Conservation (phyloP, 164 flowering plant species). For the Santalum album region DNA sequence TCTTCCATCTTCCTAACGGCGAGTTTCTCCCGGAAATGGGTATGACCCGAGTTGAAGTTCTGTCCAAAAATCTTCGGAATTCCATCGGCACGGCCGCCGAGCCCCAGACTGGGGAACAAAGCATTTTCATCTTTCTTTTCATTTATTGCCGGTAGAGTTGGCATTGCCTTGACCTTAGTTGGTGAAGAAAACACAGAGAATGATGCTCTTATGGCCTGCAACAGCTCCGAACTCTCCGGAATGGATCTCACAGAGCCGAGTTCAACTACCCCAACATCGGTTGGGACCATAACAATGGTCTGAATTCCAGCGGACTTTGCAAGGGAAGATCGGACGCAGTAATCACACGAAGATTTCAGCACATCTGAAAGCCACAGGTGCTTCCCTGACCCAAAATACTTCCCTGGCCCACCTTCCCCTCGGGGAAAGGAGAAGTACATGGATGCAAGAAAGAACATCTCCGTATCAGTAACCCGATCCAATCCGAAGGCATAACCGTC, state of each 20-base stretch:
- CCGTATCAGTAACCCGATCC: constrained; percentile 83
- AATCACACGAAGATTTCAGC: constrained; percentile 40
- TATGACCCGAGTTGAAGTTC: constrained; percentile 38
- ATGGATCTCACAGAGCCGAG: constrained; percentile 76
- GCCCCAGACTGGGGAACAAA: constrained; percentile 19
- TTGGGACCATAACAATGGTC: constrained; percentile 77
- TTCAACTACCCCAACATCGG: constrained; percentile 82
- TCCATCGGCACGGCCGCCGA: constrained; percentile 27
- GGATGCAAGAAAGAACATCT: constrained; percentile 89
- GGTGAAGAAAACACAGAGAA: constrained; percentile 35
- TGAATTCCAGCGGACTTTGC: constrained; percentile 77
- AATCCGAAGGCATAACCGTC: constrained; percentile 67
- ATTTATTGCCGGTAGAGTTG: constrained; percentile 11
- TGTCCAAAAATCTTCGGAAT: constrained; percentile 72
- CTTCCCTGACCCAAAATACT: constrained; percentile 53
- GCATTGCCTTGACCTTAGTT: constrained; percentile 19
- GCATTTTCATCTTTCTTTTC: constrained; percentile 38
- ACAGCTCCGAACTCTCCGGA: constrained; percentile 48
- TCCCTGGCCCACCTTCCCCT: constrained; percentile 89
- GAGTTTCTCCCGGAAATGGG: constrained; percentile 50
- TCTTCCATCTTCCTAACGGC: constrained; percentile 55
- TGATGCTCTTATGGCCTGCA: constrained; percentile 41
- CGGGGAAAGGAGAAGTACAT: constrained; percentile 90
- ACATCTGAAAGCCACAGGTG: constrained; percentile 67
- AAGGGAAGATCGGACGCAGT: constrained; percentile 72